Evolutionary conservation across 768 basidiomycete genomes (phyloP).

Genomic region (Cantharellus anzutake): DNA sequence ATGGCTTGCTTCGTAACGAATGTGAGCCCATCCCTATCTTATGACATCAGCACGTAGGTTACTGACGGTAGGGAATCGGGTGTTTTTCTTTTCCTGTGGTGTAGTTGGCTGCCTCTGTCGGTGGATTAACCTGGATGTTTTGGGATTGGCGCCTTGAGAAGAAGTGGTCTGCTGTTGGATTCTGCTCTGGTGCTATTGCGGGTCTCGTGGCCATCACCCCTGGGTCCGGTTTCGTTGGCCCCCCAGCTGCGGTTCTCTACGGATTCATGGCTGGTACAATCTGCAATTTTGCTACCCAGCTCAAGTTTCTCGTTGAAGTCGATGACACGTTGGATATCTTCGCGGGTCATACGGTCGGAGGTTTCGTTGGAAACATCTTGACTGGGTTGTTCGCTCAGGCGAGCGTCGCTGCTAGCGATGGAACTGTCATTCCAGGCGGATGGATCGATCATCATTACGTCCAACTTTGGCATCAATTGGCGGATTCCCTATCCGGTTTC

Average conservation of each 20-base stretch:
- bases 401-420: conserved; percentile 66
- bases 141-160: conserved; percentile 87
- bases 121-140: conserved; percentile 81
- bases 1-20: conserved; percentile 90
- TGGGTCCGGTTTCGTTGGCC: conserved; percentile 63
- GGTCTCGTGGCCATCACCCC: conserved; percentile 84
- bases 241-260: conserved; percentile 63
- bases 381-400: conserved; percentile 74
- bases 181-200: conserved; percentile 86
- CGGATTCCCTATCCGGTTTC: conserved; percentile 46
- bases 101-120: conserved; percentile 59
- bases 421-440: conserved; percentile 45
- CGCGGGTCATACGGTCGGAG: conserved; percentile 65
- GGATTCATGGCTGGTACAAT: conserved; percentile 67
- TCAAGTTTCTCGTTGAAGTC: conserved; percentile 64
- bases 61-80: background rate
- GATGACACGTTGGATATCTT: conserved; percentile 85
- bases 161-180: conserved; percentile 88
- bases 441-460: conserved; percentile 70
- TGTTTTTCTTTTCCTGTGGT: background rate
- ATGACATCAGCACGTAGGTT: background rate
- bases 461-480: conserved; percentile 76
- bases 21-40: conserved; percentile 6
- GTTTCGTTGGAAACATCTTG: conserved; percentile 61
- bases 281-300: conserved; percentile 91